Evolutionary conservation across 169 alveolate species (phyloP).

Genomic region (Toxoplasma gondii): DNA sequence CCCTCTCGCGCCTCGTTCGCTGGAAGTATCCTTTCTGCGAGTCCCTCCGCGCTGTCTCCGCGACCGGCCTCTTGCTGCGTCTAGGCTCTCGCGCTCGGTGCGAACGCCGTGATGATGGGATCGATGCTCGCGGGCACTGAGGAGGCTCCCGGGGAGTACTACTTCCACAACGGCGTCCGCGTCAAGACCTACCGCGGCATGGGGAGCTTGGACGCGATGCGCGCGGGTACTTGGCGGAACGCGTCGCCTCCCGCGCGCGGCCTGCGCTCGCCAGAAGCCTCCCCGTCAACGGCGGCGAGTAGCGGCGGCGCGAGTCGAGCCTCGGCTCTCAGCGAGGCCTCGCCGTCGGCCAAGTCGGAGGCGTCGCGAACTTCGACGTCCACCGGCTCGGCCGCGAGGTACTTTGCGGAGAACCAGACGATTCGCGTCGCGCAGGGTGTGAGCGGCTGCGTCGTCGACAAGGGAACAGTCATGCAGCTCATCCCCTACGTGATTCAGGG

Average conservation of each 20-base stretch:
- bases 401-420: constrained; percentile 77
- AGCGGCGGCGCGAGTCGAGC: not conserved
- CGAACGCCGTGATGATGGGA: constrained; percentile 92
- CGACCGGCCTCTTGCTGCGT: not conserved
- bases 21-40: no score
- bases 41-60: no score
- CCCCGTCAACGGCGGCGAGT: not conserved
- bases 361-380: not conserved
- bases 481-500: constrained; percentile 85
- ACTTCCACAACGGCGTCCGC: constrained; percentile 85
- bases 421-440: constrained; percentile 88
- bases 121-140: constrained; percentile 92
- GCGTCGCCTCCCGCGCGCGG: not conserved
- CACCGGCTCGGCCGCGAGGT: constrained; percentile 74
- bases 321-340: not conserved
- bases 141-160: constrained; percentile 94
- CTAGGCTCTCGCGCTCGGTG: constrained; percentile 91
- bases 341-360: not conserved
- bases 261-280: not conserved
- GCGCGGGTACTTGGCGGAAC: not conserved
- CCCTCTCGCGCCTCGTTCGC: no score
- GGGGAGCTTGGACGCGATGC: constrained; percentile 79
- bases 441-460: constrained; percentile 87
- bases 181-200: constrained; percentile 80
- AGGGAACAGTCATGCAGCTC: constrained; percentile 84